Percentiles rank a stretch among this genome's conserved stretches.
phyloP scores from a whole-genome alignment of 345 rosid species.

The Acer campestre region DNA sequence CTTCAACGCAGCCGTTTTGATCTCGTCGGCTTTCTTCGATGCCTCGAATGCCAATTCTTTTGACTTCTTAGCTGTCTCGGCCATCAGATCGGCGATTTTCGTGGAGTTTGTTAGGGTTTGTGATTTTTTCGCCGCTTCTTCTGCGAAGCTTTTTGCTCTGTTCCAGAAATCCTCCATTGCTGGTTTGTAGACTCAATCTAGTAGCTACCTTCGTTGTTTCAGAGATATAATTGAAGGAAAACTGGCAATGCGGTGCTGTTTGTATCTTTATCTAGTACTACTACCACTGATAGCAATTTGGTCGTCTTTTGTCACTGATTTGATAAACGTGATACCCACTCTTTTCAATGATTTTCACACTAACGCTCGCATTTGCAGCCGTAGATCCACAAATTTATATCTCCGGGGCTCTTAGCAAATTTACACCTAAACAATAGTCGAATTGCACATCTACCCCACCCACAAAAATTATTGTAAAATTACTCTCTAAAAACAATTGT shows the following conservation, averaged over 20 bases:
- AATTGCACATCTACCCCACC: not conserved
- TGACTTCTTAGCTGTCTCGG: constrained; percentile 89
- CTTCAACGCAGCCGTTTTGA: constrained; percentile 70
- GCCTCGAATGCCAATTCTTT: constrained; percentile 92
- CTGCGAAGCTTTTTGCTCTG: constrained; percentile 78
- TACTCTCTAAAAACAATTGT: too few relatives aligned
- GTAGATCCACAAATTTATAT: not conserved
- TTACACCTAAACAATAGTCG: not conserved
- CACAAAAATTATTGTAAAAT: too few relatives aligned
- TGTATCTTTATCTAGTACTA: not conserved
- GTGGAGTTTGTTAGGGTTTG: constrained; percentile 62
- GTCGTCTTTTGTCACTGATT: constrained; percentile 16
- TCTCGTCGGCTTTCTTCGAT: constrained; percentile 73
- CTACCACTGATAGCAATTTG: not conserved
- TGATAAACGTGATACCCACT: not conserved
- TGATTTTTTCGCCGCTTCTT: constrained; percentile 84
- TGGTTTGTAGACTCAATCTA: not conserved
- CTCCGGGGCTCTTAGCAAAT: too few relatives aligned
- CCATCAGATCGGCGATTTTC: constrained; percentile 69
- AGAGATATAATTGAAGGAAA: not conserved
- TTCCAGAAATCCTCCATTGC: constrained; percentile 88
- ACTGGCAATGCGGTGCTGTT: not conserved
- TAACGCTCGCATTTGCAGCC: not conserved
- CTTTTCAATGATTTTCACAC: not conserved
- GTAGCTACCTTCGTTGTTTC: not conserved